These are phyloP conservation scores for Macrocybe sp. DNA, from an alignment of 1,284 basidiomycete genomes.

Conservation along the genomic window DNA sequence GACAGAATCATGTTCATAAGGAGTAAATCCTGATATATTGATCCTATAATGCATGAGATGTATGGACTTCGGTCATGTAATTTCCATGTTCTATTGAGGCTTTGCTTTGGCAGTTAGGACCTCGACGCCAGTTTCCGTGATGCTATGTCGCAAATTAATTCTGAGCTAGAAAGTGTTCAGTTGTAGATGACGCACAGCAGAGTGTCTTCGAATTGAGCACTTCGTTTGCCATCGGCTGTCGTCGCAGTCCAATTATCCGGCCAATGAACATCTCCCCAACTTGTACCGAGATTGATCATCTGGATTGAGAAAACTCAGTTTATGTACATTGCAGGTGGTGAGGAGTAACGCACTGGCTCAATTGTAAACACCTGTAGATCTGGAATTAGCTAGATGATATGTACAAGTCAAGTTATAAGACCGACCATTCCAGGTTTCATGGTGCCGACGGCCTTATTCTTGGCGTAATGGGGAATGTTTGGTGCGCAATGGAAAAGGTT, in stretches of 20 bases:
- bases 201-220: slow-evolving; percentile 96
- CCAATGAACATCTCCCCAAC: slow-evolving; percentile 75
- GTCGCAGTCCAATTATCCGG: slow-evolving; percentile 93
- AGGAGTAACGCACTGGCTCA: slow-evolving; percentile 57
- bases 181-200: slow-evolving; percentile 52
- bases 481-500: slow-evolving; percentile 75
- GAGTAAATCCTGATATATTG: too few species aligned
- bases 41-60: too few species aligned
- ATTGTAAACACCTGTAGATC: slow-evolving; percentile 60
- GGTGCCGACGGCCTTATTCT: slow-evolving; percentile 77
- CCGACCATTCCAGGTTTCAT: slow-evolving; percentile 84
- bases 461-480: slow-evolving; percentile 82
- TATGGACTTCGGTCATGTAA: too few species aligned
- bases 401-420: slow-evolving; percentile 2
- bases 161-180: neutral
- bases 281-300: slow-evolving; percentile 90
- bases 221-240: slow-evolving; percentile 83
- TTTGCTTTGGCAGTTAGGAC: slow-evolving; percentile 61
- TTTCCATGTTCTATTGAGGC: too few species aligned
- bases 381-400: slow-evolving; percentile 8
- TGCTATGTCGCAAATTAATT: slow-evolving; percentile 39
- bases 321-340: neutral
- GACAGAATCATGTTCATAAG: too few species aligned
- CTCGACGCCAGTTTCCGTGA: slow-evolving; percentile 91
- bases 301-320: slow-evolving; percentile 24